Evolutionary conservation across 371 early-diverging fungal genomes (phyloP).

Genomic region (Mortierella sp.): DNA sequence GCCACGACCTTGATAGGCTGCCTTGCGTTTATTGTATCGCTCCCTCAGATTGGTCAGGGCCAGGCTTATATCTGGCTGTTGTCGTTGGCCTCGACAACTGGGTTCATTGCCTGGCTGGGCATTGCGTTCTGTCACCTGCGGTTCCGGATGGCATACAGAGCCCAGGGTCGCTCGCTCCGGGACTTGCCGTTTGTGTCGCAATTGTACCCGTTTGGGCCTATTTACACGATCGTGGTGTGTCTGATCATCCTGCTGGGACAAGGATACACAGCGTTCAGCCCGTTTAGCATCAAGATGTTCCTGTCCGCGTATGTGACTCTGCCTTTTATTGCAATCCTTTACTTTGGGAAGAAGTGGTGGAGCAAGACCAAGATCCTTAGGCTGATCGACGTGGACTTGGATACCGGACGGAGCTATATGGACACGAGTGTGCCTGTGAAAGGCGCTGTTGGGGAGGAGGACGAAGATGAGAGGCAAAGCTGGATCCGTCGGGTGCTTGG

Average conservation of each 20-base stretch:
- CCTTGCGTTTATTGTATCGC: conserved; percentile 68
- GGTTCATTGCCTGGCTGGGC: conserved; percentile 83
- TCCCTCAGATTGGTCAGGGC: conserved; percentile 71
- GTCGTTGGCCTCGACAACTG: conserved; percentile 77
- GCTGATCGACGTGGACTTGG: conserved; percentile 67
- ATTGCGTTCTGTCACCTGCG: conserved; percentile 86
- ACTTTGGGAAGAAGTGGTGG: conserved; percentile 68
- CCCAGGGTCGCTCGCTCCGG: conserved; percentile 72
- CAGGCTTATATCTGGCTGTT: conserved; percentile 81
- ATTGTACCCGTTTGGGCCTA: conserved; percentile 74
- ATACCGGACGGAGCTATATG: conserved; percentile 71
- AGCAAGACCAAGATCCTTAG: conserved; percentile 66
- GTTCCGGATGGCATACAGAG: conserved; percentile 80
- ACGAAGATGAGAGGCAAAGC: too few relatives aligned
- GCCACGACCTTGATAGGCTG: conserved; percentile 67
- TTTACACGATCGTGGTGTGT: conserved; percentile 69
- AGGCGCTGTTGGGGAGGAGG: too few relatives aligned
- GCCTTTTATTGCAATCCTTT: conserved; percentile 56
- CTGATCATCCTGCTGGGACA: conserved; percentile 72
- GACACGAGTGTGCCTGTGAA: too few relatives aligned
- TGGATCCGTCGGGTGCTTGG: too few relatives aligned
- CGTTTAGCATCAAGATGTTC: conserved; percentile 55
- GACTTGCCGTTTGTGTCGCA: conserved; percentile 81
- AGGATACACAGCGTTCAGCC: conserved; percentile 67
- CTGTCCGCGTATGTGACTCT: conserved; percentile 66